Conservation (phyloP, 371 early-diverging fungal species). For the Mortierella sp. region DNA sequence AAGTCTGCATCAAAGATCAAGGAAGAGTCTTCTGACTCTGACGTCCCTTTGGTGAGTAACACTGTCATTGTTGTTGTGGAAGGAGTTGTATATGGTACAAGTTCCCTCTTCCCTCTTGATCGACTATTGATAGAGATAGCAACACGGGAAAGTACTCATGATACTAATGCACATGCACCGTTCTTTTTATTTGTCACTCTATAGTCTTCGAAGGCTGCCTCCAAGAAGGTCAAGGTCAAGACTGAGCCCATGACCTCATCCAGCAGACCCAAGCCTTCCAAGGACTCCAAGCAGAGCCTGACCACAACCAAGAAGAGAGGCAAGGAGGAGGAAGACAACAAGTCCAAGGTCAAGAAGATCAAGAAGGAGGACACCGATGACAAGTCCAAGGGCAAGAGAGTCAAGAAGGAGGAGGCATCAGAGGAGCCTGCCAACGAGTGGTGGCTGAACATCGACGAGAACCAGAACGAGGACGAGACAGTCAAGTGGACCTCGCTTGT, state of each 20-base stretch:
- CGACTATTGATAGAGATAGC: background rate
- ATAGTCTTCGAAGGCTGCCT: constrained; percentile 36
- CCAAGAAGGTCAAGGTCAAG: constrained; percentile 43
- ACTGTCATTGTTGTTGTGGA: background rate
- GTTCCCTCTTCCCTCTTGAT: no score
- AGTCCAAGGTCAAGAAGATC: constrained; percentile 26
- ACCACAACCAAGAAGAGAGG: constrained; percentile 32
- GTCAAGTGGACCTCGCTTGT: constrained; percentile 90
- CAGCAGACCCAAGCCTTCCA: constrained; percentile 14
- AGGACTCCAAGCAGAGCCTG: constrained; percentile 5
- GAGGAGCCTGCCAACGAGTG: constrained; percentile 66
- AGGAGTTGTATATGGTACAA: no score
- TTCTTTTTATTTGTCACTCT: no score
- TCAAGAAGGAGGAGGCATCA: constrained; percentile 60
- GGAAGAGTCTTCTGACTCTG: constrained; percentile 52
- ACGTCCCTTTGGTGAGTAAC: constrained; percentile 36
- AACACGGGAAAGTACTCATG: background rate
- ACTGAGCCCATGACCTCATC: constrained; percentile 17
- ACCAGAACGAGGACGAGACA: constrained; percentile 62
- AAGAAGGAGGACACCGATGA: constrained; percentile 62
- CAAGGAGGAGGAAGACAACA: constrained; percentile 39
- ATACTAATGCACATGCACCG: background rate
- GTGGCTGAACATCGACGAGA: constrained; percentile 64
- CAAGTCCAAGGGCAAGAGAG: constrained; percentile 26
- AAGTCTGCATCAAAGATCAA: constrained; percentile 41